phyloP scores from a whole-genome alignment of 1,284 basidiomycete genomes.

The Rhodotorula sp. region DNA sequence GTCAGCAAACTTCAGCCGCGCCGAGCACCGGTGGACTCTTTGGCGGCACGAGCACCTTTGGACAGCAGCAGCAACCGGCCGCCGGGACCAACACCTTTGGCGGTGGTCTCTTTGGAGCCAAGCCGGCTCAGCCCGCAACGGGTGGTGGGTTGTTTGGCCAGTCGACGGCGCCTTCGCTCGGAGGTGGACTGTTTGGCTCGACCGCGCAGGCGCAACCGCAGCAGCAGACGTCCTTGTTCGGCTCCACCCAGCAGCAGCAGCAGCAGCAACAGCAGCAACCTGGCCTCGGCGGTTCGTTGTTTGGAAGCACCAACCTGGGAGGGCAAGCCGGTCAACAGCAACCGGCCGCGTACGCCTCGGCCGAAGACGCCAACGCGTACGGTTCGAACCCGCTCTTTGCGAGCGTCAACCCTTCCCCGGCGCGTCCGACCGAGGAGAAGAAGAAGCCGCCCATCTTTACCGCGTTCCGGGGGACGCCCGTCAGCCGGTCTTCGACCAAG shows the following conservation, averaged over 20 bases:
- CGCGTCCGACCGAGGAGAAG: slow-evolving; percentile 46
- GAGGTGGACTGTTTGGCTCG: slow-evolving; percentile 46
- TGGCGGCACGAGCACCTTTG: slow-evolving; percentile 49
- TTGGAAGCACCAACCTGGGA: slow-evolving; percentile 24
- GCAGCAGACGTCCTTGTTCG: slow-evolving; percentile 29
- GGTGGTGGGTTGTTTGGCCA: slow-evolving; percentile 50
- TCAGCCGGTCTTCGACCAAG: slow-evolving; percentile 49
- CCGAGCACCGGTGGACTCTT: slow-evolving; percentile 27
- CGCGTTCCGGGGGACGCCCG: slow-evolving; percentile 46
- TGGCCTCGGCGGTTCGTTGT: slow-evolving; percentile 33
- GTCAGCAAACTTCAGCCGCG: slow-evolving; percentile 17
- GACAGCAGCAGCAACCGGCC: slow-evolving; percentile 50
- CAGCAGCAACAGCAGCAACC: background rate
- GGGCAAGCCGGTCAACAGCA: slow-evolving; percentile 48
- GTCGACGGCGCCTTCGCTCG: slow-evolving; percentile 23
- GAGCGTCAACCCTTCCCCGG: slow-evolving; percentile 45
- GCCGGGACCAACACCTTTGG: slow-evolving; percentile 54
- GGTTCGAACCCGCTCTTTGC: slow-evolving; percentile 66
- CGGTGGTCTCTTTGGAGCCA: slow-evolving; percentile 34
- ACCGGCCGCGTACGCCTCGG: slow-evolving; percentile 64
- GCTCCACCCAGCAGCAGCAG: slow-evolving; percentile 12
- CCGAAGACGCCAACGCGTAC: slow-evolving; percentile 84
- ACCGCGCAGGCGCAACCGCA: slow-evolving; percentile 36
- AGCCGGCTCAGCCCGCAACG: slow-evolving; percentile 42
- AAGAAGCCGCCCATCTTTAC: slow-evolving; percentile 54